These are phyloP conservation scores for Russula emetica DNA, from an alignment of 768 basidiomycete species.

Conservation along the genomic window DNA sequence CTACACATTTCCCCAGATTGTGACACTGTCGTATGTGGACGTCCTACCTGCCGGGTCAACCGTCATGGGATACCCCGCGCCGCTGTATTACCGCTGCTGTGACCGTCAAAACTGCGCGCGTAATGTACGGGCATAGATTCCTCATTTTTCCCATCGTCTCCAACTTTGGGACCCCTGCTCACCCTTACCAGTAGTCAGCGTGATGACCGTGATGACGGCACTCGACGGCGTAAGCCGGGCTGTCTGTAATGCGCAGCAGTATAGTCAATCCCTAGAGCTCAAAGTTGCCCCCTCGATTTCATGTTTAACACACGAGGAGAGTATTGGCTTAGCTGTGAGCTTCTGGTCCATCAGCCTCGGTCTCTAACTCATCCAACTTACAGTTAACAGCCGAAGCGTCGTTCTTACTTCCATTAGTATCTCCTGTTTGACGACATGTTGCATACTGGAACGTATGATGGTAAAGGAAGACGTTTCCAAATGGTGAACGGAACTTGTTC, in stretches of 20 bases:
- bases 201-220: not conserved
- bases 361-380: not conserved
- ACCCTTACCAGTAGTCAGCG: not conserved
- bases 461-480: conserved; percentile 1
- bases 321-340: conserved; percentile 38
- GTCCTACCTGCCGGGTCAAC: too few species aligned
- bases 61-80: too few species aligned
- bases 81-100: too few species aligned
- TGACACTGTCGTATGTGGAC: too few species aligned
- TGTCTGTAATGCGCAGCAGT: conserved; percentile 13
- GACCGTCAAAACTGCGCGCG: not conserved
- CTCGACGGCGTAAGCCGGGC: conserved; percentile 4
- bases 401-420: conserved; percentile 1
- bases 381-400: conserved; percentile 38
- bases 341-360: not conserved
- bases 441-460: conserved; percentile 16
- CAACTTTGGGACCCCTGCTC: too few species aligned
- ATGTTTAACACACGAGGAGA: conserved; percentile 36
- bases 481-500: conserved; percentile 29
- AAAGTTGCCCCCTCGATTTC: conserved; percentile 3
- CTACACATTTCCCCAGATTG: too few species aligned
- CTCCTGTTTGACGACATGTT: not conserved
- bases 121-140: not conserved
- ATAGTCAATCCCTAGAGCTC: not conserved
- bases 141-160: not conserved